These are phyloP conservation scores for Erucastrum elatum DNA, from an alignment of 345 rosid species.

Conservation along the genomic window DNA sequence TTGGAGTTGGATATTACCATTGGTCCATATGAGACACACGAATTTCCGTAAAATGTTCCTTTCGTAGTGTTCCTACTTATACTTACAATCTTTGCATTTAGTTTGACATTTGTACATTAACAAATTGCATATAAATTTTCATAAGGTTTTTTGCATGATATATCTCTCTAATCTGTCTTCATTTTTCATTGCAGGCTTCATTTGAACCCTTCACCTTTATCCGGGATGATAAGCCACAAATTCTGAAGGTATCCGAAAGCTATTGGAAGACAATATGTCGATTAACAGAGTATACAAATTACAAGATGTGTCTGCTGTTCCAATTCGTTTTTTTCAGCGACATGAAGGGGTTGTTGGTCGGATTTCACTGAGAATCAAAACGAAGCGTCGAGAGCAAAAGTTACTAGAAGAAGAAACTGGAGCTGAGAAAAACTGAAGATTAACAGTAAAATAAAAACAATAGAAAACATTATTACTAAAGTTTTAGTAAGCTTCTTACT, in stretches of 20 bases:
- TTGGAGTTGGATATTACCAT: conserved; percentile 86
- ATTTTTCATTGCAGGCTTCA: conserved; percentile 54
- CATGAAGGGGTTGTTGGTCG: no score
- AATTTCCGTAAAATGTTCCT: background rate
- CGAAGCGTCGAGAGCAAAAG: no score
- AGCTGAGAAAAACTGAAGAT: no score
- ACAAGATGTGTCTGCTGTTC: no score
- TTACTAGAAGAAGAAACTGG: no score
- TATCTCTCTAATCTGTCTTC: background rate
- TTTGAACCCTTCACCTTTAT: conserved; percentile 87
- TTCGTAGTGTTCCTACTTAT: background rate
- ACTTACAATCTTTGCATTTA: background rate
- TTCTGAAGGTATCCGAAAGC: conserved; percentile 50
- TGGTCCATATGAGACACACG: conserved; percentile 94
- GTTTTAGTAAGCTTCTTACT: no score
- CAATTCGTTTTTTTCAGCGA: no score
- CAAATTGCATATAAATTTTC: background rate
- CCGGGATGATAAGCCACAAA: conserved; percentile 81
- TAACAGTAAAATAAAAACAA: no score
- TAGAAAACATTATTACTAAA: no score
- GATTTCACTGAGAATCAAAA: no score
- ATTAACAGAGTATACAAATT: no score
- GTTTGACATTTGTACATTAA: background rate
- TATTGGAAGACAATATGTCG: background rate
- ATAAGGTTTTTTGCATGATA: background rate